These are phyloP conservation scores for Fusarium globosum DNA, from an alignment of 2,329 filamentous ascomycete genomes.

Conservation along the genomic window DNA sequence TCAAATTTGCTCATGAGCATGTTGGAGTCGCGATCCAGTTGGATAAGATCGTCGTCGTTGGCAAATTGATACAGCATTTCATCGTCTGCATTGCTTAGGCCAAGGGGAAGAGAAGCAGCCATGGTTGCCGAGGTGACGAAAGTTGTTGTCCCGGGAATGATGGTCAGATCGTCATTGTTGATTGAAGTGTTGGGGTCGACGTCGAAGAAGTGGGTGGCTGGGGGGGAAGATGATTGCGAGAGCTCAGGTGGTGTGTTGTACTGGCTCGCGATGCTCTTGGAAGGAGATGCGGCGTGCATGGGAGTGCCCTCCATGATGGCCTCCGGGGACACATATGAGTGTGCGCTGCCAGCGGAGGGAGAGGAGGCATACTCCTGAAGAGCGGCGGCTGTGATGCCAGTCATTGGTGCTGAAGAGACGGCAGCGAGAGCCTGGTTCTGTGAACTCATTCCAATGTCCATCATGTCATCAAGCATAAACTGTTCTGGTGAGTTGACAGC, in stretches of 20 bases:
- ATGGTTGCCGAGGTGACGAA: slow-evolving; percentile 50
- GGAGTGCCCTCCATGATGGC: slow-evolving; percentile 54
- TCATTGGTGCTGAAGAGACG: slow-evolving; percentile 61
- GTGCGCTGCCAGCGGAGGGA: slow-evolving; percentile 52
- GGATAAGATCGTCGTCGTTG: slow-evolving; percentile 55
- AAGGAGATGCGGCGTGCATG: slow-evolving; percentile 58
- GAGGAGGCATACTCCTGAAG: slow-evolving; percentile 52
- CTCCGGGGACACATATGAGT: slow-evolving; percentile 61
- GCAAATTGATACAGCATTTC: slow-evolving; percentile 59
- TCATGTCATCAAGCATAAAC: slow-evolving; percentile 61
- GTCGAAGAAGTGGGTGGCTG: slow-evolving; percentile 60
- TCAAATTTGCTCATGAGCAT: slow-evolving; percentile 66
- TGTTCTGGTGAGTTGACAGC: slow-evolving; percentile 64
- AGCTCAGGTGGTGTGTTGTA: slow-evolving; percentile 70
- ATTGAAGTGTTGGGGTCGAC: slow-evolving; percentile 54
- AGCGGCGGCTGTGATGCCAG: slow-evolving; percentile 47
- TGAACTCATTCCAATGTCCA: slow-evolving; percentile 55
- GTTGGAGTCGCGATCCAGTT: slow-evolving; percentile 58
- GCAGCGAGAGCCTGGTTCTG: slow-evolving; percentile 47
- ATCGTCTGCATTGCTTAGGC: slow-evolving; percentile 55
- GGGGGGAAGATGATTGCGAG: slow-evolving; percentile 70
- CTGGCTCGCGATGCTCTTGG: slow-evolving; percentile 62
- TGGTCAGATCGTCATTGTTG: slow-evolving; percentile 47
- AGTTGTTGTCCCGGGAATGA: slow-evolving; percentile 45
- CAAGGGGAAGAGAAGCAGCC: slow-evolving; percentile 48